Evolutionary conservation across 1,284 basidiomycete genomes (phyloP), one percentile per base, ranked within the genome.

Genomic region (Cystobasidium slooffiae): DNA sequence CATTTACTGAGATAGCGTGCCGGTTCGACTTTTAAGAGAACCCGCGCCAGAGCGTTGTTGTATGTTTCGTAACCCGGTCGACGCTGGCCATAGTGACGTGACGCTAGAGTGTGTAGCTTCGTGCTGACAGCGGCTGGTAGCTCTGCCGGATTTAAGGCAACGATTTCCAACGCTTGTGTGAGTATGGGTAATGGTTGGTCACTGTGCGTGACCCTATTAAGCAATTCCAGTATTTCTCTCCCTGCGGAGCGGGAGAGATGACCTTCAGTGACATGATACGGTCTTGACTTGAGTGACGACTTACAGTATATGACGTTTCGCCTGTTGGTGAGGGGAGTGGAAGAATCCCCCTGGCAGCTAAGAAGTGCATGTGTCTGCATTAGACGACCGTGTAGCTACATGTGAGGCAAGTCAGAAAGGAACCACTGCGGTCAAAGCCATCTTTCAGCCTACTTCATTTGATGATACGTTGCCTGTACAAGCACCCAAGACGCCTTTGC

Each of bases 341-440:
- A 31, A 2, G 31, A 31, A 31, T 31, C 31, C 31, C 2, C 31
- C 12, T 9, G 7, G 43, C 6, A 43, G 14, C n/a, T 20, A 16
- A 63, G 61, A 7, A 63, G 61, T n/a, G 61, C 61, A 6, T 63
- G 61, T 1, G 43, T 43, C 47, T 63, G 61, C 61, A 63, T 24
- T n/a, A 63, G 22, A 7, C 44, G 24, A 41, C 61, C 61, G 44
- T 63, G 61, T 39, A 63, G 22, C 61, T 63, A 44, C 31, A 31
- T 44, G 39, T 3, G n/a, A 8, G 18, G 1, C 1, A 14, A 10
- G n/a, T 47, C 43, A 46, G 44, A n/a, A 3, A 18, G 44, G 20
- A 14, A 59, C 2, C 31, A 39, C 16, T 41, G 64, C 6, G 7
- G n/a, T 18, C 44, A 24, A 7, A 10, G 20, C 0, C 0, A 39